Conservation (phyloP, 2,329 filamentous ascomycete genomes). For the Penicillium sp. region DNA sequence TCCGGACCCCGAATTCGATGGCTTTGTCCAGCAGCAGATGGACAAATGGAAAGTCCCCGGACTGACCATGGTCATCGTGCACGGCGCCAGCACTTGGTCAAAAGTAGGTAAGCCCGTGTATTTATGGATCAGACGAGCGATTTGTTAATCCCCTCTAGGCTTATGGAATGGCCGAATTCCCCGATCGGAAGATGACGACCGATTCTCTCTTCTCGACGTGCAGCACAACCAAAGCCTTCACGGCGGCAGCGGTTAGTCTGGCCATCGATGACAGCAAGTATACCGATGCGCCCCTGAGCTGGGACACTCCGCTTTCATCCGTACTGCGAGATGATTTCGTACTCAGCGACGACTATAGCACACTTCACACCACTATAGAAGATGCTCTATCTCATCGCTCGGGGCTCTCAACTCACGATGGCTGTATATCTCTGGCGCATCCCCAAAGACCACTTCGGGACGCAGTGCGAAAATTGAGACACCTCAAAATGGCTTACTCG, state of each 20-base stretch:
- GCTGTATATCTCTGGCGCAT: not conserved
- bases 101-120: constrained; percentile 19
- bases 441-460: constrained; percentile 7
- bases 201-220: constrained; percentile 27
- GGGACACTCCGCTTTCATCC: constrained; percentile 39
- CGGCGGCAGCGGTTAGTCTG: constrained; percentile 25
- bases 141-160: constrained; percentile 19
- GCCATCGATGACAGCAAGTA: constrained; percentile 22
- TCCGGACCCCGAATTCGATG: constrained; percentile 15
- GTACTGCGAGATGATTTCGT: constrained; percentile 40
- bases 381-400: constrained; percentile 38
- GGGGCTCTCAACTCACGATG: constrained; percentile 27
- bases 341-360: constrained; percentile 29
- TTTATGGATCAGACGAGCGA: not conserved
- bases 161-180: constrained; percentile 31
- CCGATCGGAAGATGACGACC: constrained; percentile 24
- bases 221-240: constrained; percentile 33
- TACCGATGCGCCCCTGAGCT: constrained; percentile 26
- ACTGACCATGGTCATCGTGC: constrained; percentile 30
- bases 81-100: constrained; percentile 27
- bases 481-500: constrained; percentile 20
- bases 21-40: constrained; percentile 21
- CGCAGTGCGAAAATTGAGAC: constrained; percentile 20
- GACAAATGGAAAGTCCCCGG: constrained; percentile 34
- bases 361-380: constrained; percentile 33